Conservation (phyloP, 306 rosid species). For the Arachis hypogaea region DNA sequence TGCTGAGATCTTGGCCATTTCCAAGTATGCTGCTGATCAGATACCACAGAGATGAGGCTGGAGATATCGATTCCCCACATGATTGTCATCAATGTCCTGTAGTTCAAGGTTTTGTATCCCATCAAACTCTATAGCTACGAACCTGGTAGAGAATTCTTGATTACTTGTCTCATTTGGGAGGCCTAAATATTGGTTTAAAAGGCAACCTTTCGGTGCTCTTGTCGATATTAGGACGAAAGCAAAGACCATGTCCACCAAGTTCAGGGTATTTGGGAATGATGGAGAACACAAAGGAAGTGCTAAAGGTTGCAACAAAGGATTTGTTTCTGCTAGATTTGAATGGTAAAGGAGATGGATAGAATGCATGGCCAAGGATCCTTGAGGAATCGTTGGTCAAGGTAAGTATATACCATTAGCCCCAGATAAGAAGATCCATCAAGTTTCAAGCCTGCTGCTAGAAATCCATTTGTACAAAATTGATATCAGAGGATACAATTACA, state of each 20-base stretch:
- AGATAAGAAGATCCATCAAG: constrained; percentile 29
- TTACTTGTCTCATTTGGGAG: constrained; percentile 41
- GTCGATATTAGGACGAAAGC: constrained; percentile 37
- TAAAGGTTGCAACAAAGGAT: constrained; percentile 24
- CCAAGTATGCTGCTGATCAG: constrained; percentile 33
- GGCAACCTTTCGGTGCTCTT: constrained; percentile 29
- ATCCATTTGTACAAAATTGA: constrained; percentile 28
- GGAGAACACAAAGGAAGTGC: constrained; percentile 43
- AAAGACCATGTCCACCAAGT: constrained; percentile 41
- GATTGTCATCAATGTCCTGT: constrained; percentile 43
- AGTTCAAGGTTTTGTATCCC: constrained; percentile 32
- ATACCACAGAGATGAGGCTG: constrained; percentile 40
- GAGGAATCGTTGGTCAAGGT: constrained; percentile 31
- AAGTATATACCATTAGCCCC: constrained; percentile 34
- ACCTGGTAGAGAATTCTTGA: constrained; percentile 12
- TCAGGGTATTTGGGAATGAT: constrained; percentile 39
- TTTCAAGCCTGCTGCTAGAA: constrained; percentile 26
- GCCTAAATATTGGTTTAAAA: constrained; percentile 39
- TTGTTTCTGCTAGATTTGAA: constrained; percentile 28
- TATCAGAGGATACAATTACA: neutral
- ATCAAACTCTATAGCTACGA: constrained; percentile 42
- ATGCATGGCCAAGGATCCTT: constrained; percentile 42
- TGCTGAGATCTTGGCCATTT: neutral
- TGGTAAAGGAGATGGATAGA: constrained; percentile 38
- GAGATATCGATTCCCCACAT: constrained; percentile 37